phyloP scores from a whole-genome alignment of 305 asterid species.

The Solanum hybrid region DNA sequence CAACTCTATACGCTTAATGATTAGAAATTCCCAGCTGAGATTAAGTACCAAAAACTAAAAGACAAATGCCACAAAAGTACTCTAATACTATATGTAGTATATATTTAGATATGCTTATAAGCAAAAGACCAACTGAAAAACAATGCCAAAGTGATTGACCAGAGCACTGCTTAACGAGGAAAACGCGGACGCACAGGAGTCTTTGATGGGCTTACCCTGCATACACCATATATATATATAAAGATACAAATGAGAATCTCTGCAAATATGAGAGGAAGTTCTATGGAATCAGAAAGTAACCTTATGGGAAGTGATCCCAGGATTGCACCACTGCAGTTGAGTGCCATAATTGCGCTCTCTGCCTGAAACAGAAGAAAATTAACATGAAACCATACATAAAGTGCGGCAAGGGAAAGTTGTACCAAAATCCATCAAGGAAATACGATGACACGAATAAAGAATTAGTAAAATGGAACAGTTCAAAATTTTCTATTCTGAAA shows the following conservation, averaged over 20 bases:
- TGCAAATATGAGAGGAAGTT: neutral
- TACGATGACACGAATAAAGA: neutral
- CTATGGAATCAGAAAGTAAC: conserved; percentile 15
- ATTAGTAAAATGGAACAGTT: neutral
- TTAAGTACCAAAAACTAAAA: no score
- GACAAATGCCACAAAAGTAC: neutral
- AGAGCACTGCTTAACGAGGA: conserved; percentile 47
- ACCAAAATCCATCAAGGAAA: neutral
- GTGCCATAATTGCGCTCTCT: conserved; percentile 90
- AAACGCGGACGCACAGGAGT: conserved; percentile 94
- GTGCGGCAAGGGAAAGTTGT: neutral
- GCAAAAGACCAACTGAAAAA: neutral
- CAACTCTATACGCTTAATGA: neutral
- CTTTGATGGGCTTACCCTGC: conserved; percentile 81
- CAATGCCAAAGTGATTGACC: neutral
- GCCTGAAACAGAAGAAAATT: conserved; percentile 44
- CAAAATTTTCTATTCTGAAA: neutral
- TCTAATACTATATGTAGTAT: neutral
- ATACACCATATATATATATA: neutral
- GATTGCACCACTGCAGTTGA: conserved; percentile 89
- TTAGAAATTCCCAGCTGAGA: neutral
- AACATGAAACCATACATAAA: neutral
- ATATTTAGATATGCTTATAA: conserved; percentile 1
- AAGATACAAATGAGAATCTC: neutral
- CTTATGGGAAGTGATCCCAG: conserved; percentile 88